phyloP scores from a whole-genome alignment of 768 basidiomycete genomes.

The Lentinula guzmanii region DNA sequence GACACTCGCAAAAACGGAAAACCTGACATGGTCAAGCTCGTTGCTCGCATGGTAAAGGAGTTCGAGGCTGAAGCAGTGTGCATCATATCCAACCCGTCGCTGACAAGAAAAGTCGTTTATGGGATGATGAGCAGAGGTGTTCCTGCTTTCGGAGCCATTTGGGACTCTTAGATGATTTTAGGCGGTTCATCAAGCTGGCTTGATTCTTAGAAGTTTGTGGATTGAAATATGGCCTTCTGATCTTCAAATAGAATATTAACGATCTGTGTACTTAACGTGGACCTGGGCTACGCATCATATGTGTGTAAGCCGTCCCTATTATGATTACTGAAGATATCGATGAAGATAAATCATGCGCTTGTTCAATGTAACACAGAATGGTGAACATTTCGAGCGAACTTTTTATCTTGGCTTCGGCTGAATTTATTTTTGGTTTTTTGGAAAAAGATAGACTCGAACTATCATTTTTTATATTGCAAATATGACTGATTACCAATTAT shows the following conservation, averaged over 20 bases:
- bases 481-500: too few relatives aligned
- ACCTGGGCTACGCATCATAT: not conserved
- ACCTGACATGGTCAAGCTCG: slow-evolving; percentile 27
- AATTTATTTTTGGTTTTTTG: too few relatives aligned
- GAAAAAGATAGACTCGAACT: too few relatives aligned
- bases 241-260: not conserved
- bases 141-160: slow-evolving; percentile 35
- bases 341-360: too few relatives aligned
- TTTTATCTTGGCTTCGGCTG: too few relatives aligned
- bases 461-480: too few relatives aligned
- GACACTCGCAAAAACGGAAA: slow-evolving; percentile 27
- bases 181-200: not conserved
- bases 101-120: slow-evolving; percentile 34
- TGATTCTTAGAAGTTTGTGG: not conserved
- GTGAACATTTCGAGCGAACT: too few relatives aligned
- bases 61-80: slow-evolving; percentile 34
- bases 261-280: not conserved
- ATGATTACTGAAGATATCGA: too few relatives aligned
- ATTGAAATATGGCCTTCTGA: not conserved
- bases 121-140: slow-evolving; percentile 34
- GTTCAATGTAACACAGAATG: too few relatives aligned
- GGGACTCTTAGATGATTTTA: slow-evolving; percentile 24
- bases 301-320: not conserved
- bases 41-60: slow-evolving; percentile 30
- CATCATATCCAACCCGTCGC: slow-evolving; percentile 34